Percentiles rank a stretch among this genome's conserved stretches.
These are phyloP conservation scores for grape (Vitis vinifera) DNA, from an alignment of 164 flowering plant species.

Conservation along the genomic window ASM3070453v1 NC_081817.1:12411501-12412000, in stretches of 20 bases:
- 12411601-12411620: constrained; percentile 68
- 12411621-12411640: constrained; percentile 36
- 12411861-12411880: too few relatives aligned
- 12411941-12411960: too few relatives aligned
- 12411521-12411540: constrained; percentile 29
- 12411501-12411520: constrained; percentile 1
- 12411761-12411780: constrained; percentile 57
- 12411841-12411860: too few relatives aligned
- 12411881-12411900: too few relatives aligned
- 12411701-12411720: constrained; percentile 54
- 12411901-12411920: too few relatives aligned
- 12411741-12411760: constrained; percentile 61
- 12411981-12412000: too few relatives aligned
- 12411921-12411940: too few relatives aligned
- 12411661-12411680: constrained; percentile 69
- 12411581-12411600: constrained; percentile 62
- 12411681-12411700: constrained; percentile 56
- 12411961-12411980: too few relatives aligned
- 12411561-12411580: constrained; percentile 64
- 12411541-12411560: constrained; percentile 42
- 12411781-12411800: constrained; percentile 30
- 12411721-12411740: constrained; percentile 85
- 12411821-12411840: too few relatives aligned
- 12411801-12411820: too few relatives aligned
- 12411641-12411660: constrained; percentile 50